Conservation (phyloP, 2,329 filamentous ascomycete genomes). For the Xylaria multiplex region DNA sequence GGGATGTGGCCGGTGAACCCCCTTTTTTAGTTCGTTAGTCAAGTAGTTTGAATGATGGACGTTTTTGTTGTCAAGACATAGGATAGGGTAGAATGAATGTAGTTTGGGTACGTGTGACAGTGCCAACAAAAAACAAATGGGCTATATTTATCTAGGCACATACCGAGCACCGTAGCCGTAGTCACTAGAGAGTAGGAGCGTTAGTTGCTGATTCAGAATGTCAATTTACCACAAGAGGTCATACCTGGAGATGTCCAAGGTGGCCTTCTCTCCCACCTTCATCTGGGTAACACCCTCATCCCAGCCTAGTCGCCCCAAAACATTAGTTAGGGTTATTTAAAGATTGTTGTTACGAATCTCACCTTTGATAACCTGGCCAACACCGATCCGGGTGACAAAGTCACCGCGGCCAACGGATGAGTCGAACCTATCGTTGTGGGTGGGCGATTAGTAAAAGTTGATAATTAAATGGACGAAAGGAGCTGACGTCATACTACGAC, state of each 20-base stretch:
- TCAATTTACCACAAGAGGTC: slow-evolving; percentile 16
- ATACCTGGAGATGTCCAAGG: slow-evolving; percentile 81
- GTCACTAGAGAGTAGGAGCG: slow-evolving; percentile 41
- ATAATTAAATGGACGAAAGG: neutral
- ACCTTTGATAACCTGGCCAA: slow-evolving; percentile 89
- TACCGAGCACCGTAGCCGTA: slow-evolving; percentile 50
- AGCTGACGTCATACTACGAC: slow-evolving; percentile 29
- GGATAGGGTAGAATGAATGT: neutral
- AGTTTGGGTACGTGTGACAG: neutral
- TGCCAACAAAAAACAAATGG: neutral
- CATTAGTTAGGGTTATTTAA: slow-evolving; percentile 16
- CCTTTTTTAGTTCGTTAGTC: slow-evolving; percentile 29
- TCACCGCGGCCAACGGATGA: slow-evolving; percentile 80
- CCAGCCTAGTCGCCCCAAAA: slow-evolving; percentile 66
- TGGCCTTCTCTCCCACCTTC: slow-evolving; percentile 90
- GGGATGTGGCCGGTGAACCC: slow-evolving; percentile 41
- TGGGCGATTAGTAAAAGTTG: slow-evolving; percentile 11
- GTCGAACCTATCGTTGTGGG: slow-evolving; percentile 77
- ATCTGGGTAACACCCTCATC: slow-evolving; percentile 87
- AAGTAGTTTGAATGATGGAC: neutral
- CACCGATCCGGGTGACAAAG: slow-evolving; percentile 81
- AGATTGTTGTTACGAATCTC: slow-evolving; percentile 38
- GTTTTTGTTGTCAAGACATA: neutral
- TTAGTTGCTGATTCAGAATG: slow-evolving; percentile 29
- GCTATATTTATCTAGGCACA: slow-evolving; percentile 24